phyloP scores from a whole-genome alignment of 345 rosid genomes.

The Sisymbrium altissimum region DNA sequence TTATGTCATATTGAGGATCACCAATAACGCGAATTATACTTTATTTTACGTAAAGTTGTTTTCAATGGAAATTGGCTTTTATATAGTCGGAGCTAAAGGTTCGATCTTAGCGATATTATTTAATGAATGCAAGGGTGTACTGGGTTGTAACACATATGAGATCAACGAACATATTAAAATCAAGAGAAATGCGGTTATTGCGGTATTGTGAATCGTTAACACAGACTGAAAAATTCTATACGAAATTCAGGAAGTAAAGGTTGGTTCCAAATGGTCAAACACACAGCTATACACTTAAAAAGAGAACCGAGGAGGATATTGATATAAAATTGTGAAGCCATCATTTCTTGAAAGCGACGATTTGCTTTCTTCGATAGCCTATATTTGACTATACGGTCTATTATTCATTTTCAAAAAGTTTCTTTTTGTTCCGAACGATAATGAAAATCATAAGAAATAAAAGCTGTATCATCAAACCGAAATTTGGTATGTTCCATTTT shows the following conservation, averaged over 20 bases:
- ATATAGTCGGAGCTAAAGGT: background rate
- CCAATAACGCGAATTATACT: slow-evolving; percentile 12
- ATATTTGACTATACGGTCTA: slow-evolving; percentile 23
- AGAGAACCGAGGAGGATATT: background rate
- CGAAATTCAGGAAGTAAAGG: slow-evolving; percentile 12
- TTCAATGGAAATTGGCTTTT: background rate
- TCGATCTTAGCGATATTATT: background rate
- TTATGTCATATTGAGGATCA: background rate
- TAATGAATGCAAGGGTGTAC: slow-evolving; percentile 30
- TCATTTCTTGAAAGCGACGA: slow-evolving; percentile 25
- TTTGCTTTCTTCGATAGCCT: slow-evolving; percentile 24
- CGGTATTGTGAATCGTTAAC: slow-evolving; percentile 8
- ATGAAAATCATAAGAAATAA: background rate
- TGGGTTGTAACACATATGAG: slow-evolving; percentile 23
- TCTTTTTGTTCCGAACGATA: background rate
- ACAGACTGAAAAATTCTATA: background rate
- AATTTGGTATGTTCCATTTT: background rate
- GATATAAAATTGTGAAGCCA: background rate
- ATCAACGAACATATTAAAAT: slow-evolving; percentile 1
- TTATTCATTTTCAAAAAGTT: background rate
- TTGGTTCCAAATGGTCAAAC: slow-evolving; percentile 28
- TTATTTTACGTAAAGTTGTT: background rate
- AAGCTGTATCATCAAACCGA: background rate
- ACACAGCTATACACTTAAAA: slow-evolving; percentile 20
- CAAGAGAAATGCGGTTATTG: background rate